A percentile compares a stretch with the other conserved stretches of the same genome.
phyloP scores from a whole-genome alignment of 345 rosid genomes.

The Excoecaria agallocha region DNA sequence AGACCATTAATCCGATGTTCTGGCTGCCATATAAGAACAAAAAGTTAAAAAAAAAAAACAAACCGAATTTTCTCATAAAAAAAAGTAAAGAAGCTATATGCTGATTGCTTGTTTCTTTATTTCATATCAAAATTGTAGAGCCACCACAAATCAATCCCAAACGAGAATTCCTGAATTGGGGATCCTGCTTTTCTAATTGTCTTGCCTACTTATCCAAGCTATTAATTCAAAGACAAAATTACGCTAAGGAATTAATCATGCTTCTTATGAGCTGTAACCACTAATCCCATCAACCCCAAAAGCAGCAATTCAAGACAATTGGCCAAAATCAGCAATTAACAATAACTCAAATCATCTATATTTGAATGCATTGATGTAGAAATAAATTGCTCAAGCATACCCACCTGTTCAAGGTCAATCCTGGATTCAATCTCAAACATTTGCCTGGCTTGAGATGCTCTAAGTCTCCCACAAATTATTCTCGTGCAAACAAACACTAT shows the following conservation, averaged over 20 bases:
- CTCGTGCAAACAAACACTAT: conserved; percentile 60
- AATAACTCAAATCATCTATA: not conserved
- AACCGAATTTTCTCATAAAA: not conserved
- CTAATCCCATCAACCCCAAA: not conserved
- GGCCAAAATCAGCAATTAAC: not conserved
- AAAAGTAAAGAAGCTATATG: not conserved
- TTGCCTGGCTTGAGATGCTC: conserved; percentile 38
- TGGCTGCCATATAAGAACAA: conserved; percentile 32
- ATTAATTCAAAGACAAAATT: not conserved
- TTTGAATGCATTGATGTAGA: not conserved
- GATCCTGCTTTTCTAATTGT: not conserved
- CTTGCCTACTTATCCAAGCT: not conserved
- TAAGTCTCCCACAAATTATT: conserved; percentile 55
- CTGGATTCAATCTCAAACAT: conserved; percentile 47
- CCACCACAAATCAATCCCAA: not conserved
- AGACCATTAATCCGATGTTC: conserved; percentile 43
- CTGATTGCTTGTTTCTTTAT: not conserved
- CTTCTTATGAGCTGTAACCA: not conserved
- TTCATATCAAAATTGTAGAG: not conserved
- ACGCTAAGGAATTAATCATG: not conserved
- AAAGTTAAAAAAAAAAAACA: not conserved
- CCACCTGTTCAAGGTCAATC: conserved; percentile 57
- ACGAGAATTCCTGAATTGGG: not conserved
- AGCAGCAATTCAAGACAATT: not conserved
- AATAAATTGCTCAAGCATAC: not conserved